Evolutionary conservation across 768 basidiomycete species (phyloP).

Genomic region (Boletus patriciae): DNA sequence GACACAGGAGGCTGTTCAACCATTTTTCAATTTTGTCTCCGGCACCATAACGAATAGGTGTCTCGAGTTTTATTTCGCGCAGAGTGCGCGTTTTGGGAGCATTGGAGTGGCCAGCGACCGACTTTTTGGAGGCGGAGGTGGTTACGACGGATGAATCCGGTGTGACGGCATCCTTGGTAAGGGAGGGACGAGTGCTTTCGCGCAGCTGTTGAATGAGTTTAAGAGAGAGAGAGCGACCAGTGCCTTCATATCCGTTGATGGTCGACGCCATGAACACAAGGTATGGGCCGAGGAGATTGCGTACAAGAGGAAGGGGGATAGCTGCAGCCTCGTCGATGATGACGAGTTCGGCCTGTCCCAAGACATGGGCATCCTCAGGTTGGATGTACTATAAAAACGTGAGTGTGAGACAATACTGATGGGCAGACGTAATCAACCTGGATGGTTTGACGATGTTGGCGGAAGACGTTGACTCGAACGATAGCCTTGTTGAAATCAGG

Average conservation of each 20-base stretch:
- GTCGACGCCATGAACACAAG: constrained; percentile 98
- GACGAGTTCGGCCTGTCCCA: constrained; percentile 95
- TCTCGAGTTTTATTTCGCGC: constrained; percentile 92
- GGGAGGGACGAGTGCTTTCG: constrained; percentile 80
- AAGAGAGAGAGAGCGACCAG: constrained; percentile 95
- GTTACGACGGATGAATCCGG: constrained; percentile 40
- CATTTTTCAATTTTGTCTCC: constrained; percentile 93
- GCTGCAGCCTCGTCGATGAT: constrained; percentile 99
- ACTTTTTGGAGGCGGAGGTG: constrained; percentile 55
- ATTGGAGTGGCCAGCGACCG: constrained; percentile 47
- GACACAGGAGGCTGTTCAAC: constrained; percentile 87
- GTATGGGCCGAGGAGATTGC: constrained; percentile 92
- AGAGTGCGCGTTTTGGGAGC: constrained; percentile 68
- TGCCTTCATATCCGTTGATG: constrained; percentile 99
- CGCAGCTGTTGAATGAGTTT: constrained; percentile 97
- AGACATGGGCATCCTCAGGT: constrained; percentile 96
- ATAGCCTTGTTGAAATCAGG: constrained; percentile 94
- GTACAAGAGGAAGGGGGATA: constrained; percentile 93
- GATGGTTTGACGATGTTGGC: constrained; percentile 92
- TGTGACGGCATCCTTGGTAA: constrained; percentile 57
- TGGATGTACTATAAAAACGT: constrained; percentile 79
- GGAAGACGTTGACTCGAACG: constrained; percentile 92
- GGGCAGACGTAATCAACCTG: constrained; percentile 56
- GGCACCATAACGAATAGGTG: constrained; percentile 87
- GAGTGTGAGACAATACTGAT: not conserved